Evolutionary conservation across 2,329 filamentous ascomycete genomes (phyloP).

Genomic region (Cercospora brassicicola): DNA sequence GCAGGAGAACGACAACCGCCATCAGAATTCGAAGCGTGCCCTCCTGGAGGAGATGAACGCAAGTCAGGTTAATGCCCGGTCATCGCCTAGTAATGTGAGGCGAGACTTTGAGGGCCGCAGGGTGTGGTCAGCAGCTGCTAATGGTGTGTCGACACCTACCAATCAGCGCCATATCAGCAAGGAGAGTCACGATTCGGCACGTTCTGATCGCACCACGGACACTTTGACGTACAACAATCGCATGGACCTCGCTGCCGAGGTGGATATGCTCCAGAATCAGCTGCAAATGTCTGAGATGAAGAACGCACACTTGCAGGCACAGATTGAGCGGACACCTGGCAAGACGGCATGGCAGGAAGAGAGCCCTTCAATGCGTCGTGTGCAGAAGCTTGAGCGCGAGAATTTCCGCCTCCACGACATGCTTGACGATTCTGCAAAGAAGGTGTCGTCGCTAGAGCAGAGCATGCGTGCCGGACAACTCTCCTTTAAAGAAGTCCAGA

Average conservation of each 20-base stretch:
- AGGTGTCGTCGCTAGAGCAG: constrained; percentile 84
- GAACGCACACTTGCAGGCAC: constrained; percentile 85
- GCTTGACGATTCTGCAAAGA: constrained; percentile 90
- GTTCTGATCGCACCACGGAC: constrained; percentile 83
- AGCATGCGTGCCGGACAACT: constrained; percentile 84
- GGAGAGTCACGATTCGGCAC: constrained; percentile 71
- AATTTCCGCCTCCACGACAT: constrained; percentile 91
- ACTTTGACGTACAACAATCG: constrained; percentile 80
- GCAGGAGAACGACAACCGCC: constrained; percentile 62
- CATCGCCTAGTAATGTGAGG: constrained; percentile 71
- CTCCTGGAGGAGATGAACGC: constrained; percentile 84
- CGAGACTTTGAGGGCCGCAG: constrained; percentile 60
- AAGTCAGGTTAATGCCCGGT: constrained; percentile 71
- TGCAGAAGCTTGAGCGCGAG: constrained; percentile 88
- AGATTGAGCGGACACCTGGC: constrained; percentile 70
- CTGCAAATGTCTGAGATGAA: constrained; percentile 93
- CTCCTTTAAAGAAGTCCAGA: constrained; percentile 85
- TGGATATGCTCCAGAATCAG: constrained; percentile 91
- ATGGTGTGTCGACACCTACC: constrained; percentile 67
- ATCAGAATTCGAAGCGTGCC: constrained; percentile 67
- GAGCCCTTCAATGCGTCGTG: constrained; percentile 73
- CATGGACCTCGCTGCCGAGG: constrained; percentile 85
- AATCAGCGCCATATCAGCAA: constrained; percentile 66
- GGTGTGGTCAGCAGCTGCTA: constrained; percentile 67
- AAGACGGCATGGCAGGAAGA: constrained; percentile 64